These are phyloP conservation scores for Thymus mandschuricus DNA, from an alignment of 257 asterid species.

Conservation along the genomic window DNA sequence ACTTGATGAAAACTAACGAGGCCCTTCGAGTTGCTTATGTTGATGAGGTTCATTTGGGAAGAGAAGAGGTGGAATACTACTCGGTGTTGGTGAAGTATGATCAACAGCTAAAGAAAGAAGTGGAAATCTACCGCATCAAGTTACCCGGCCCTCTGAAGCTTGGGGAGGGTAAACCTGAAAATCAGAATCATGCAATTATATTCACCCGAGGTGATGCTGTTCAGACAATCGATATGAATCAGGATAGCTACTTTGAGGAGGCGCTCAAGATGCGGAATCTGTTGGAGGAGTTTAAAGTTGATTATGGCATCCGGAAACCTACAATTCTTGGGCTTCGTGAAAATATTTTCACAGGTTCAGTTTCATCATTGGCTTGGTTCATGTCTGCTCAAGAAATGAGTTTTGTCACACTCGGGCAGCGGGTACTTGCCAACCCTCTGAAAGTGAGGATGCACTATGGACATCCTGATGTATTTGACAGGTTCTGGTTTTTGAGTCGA, in stretches of 20 bases:
- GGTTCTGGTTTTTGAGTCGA: constrained; percentile 94
- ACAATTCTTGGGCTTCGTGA: constrained; percentile 95
- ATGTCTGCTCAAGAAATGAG: constrained; percentile 99
- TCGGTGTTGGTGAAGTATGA: constrained; percentile 95
- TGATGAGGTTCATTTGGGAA: constrained; percentile 75
- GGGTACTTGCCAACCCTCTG: constrained; percentile 87
- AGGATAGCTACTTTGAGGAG: constrained; percentile 94
- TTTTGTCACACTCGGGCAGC: constrained; percentile 93
- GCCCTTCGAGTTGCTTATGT: constrained; percentile 96
- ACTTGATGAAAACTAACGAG: constrained; percentile 82
- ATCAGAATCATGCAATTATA: constrained; percentile 93
- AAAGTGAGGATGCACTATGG: constrained; percentile 98
- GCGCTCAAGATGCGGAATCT: constrained; percentile 94
- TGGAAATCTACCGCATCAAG: constrained; percentile 82
- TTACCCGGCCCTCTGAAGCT: constrained; percentile 92
- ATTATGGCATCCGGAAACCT: constrained; percentile 82
- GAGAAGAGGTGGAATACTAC: constrained; percentile 77
- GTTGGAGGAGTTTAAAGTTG: constrained; percentile 80
- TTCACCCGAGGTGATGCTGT: constrained; percentile 95
- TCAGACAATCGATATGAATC: constrained; percentile 98
- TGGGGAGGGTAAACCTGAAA: constrained; percentile 99
- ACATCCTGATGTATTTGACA: constrained; percentile 94
- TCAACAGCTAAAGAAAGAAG: constrained; percentile 71
- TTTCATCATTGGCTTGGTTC: constrained; percentile 93
- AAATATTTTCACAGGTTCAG: constrained; percentile 94